Evolutionary conservation across 345 rosid species (phyloP).

Genomic region (Balakata baccata): DNA sequence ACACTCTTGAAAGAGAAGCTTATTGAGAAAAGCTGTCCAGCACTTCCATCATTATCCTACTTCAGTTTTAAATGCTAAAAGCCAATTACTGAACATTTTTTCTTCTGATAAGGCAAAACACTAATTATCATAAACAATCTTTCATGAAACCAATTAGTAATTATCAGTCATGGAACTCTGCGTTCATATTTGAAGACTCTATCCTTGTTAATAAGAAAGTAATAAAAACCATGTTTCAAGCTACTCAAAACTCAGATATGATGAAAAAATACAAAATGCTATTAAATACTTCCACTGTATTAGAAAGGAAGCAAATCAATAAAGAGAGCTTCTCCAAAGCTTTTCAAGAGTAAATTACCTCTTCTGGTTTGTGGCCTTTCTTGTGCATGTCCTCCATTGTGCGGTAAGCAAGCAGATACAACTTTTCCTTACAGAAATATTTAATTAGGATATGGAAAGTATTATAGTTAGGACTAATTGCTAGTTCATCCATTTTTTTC

Average conservation of each 20-base stretch:
- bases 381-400: slow-evolving; percentile 74
- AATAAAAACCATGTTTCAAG: not conserved
- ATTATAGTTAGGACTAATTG: slow-evolving; percentile 64
- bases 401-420: slow-evolving; percentile 77
- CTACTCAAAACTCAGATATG: not conserved
- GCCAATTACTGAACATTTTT: not conserved
- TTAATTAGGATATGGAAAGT: slow-evolving; percentile 78
- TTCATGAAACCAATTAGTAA: not conserved
- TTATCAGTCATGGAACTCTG: not conserved
- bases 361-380: slow-evolving; percentile 76
- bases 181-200: not conserved
- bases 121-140: not conserved
- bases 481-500: slow-evolving; percentile 84
- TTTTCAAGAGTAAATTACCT: slow-evolving; percentile 44
- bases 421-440: slow-evolving; percentile 74
- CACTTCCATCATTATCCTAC: not conserved
- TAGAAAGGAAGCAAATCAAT: slow-evolving; percentile 1
- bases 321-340: not conserved
- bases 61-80: not conserved
- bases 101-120: not conserved
- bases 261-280: not conserved
- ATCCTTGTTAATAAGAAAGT: not conserved
- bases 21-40: not conserved
- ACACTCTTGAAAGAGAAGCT: slow-evolving; percentile 2
- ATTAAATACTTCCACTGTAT: not conserved